phyloP scores from a whole-genome alignment of 2,329 filamentous ascomycete species.

The Alternaria gansuensis region DNA sequence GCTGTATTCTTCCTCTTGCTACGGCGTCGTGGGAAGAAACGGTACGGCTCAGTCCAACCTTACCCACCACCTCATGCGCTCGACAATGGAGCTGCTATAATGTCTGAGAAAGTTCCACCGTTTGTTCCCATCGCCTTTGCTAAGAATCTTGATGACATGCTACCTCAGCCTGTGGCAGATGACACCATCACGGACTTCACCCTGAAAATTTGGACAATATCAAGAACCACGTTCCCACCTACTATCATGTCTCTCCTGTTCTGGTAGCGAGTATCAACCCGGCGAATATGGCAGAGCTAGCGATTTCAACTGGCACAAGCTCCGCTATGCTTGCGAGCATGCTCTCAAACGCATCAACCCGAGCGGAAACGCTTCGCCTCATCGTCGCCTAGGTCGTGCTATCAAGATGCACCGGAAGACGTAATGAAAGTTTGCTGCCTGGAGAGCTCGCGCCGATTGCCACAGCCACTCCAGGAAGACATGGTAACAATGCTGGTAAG shows the following conservation, averaged over 20 bases:
- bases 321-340: conserved; percentile 7
- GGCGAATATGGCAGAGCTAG: conserved; percentile 16
- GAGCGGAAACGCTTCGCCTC: conserved; percentile 26
- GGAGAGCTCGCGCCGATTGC: conserved; percentile 18
- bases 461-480: not conserved
- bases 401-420: conserved; percentile 25
- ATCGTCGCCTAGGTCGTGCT: conserved; percentile 32
- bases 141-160: conserved; percentile 22
- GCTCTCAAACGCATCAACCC: conserved; percentile 22
- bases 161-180: conserved; percentile 38
- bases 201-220: conserved; percentile 39
- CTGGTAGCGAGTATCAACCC: conserved; percentile 16
- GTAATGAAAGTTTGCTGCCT: conserved; percentile 28
- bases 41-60: not conserved
- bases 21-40: conserved; percentile 1
- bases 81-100: not conserved
- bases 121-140: not conserved
- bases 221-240: conserved; percentile 38
- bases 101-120: not conserved
- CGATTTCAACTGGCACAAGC: conserved; percentile 20
- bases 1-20: not conserved
- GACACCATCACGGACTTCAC: conserved; percentile 30
- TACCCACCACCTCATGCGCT: not conserved
- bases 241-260: conserved; percentile 27
- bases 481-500: not conserved